Base-by-base conservation (phyloP, 805 yeast species). In the Hanseniaspora jakobsenii region DNA sequence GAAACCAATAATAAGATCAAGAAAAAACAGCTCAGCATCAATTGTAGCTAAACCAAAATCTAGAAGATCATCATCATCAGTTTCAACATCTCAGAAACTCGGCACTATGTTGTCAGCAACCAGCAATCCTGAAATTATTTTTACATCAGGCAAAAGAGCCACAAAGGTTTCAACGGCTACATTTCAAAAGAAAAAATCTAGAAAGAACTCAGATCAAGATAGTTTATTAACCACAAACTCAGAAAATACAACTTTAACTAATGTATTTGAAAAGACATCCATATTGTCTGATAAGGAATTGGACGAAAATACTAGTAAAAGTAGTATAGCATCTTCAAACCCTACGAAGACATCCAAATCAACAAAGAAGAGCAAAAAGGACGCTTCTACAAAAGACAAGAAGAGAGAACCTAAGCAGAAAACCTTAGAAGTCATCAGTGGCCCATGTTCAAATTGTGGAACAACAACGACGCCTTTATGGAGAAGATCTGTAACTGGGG, bases 381-480 rank as follows among this genome's bases (percentile, higher is more conserved):
- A 43, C 17, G 22, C 10, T 18, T 29, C 10, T 39, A 23, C 22
- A 28, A 21, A 24, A 18, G 30, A n/a, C 31, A 26, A 28, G 23
- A 26, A 28, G 23, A 39, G 32, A 26, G 31, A 29, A 29, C 12
- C 6, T 13, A 24, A 22, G 7, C 19, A 39, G 22, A 24, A 17
- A 13, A 32, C 32, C 8, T 10, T 34, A 12, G 39, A 32, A 28
- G 41, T 38, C 29, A 34, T 36, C 16, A 39, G 30, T 13, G 49
- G 43, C 8, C 43, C 65, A 36, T 87, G 97, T 61, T 76, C 87
- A 18, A 89, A 87, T 61, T 87, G 97, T 61, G 78, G 77, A 51
- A 87, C 97, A 0, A 74, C 70, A 50, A 86, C 89, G 9, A 87
- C 97, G 0, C 97, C 97, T 2, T 60, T 89, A 22, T 89, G 97